phyloP scores from a whole-genome alignment of 345 rosid genomes.

The Lepidium africanum region DNA sequence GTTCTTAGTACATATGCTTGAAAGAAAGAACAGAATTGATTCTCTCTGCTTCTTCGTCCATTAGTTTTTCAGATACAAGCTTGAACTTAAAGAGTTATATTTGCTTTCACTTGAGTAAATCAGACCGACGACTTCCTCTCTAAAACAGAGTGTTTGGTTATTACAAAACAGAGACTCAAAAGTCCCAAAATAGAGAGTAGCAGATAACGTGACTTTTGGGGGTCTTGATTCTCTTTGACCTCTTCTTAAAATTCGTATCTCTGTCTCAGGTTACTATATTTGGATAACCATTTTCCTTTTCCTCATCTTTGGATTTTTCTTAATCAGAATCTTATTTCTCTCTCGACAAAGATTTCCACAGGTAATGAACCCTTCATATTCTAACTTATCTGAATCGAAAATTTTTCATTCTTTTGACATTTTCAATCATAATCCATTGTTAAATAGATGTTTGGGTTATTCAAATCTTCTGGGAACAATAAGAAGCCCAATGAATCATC shows the following conservation, averaged over 20 bases:
- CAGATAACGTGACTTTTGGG: not conserved
- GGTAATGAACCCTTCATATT: not conserved
- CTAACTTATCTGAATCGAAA: not conserved
- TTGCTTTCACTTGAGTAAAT: not conserved
- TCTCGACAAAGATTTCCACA: not conserved
- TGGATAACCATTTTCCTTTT: not conserved
- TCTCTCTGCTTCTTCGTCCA: not conserved
- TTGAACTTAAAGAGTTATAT: too few relatives aligned
- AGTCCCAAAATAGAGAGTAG: not conserved
- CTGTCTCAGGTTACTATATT: not conserved
- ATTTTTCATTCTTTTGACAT: not conserved
- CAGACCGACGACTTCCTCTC: too few relatives aligned
- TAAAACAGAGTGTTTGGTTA: not conserved
- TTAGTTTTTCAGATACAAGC: too few relatives aligned
- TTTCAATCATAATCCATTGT: not conserved
- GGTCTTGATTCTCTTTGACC: not conserved
- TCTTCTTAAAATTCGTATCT: not conserved
- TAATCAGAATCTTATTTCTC: not conserved
- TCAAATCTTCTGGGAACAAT: constrained; percentile 37
- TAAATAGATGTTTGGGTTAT: constrained; percentile 62
- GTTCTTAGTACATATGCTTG: not conserved
- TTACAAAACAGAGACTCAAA: not conserved
- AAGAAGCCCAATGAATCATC: constrained; percentile 37
- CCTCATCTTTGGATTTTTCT: not conserved
- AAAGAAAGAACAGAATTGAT: not conserved